phyloP scores from a whole-genome alignment of 495 filamentous ascomycete genomes.

The Podospora pseudocomata region DNA sequence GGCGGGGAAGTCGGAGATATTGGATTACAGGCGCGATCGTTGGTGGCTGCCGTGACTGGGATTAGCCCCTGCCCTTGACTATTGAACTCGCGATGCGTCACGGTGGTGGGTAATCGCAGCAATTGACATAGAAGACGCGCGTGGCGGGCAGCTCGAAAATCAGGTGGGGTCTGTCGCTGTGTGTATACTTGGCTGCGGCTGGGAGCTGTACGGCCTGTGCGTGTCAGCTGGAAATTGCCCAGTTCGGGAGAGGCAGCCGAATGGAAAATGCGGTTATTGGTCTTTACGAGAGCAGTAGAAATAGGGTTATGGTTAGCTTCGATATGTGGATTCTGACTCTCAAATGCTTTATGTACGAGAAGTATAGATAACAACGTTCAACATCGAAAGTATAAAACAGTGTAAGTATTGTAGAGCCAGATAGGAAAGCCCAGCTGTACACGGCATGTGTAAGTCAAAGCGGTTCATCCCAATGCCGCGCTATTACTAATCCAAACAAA shows the following conservation, averaged over 20 bases:
- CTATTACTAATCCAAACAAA: neutral
- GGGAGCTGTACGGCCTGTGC: neutral
- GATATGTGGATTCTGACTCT: too few species aligned
- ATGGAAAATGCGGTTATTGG: too few species aligned
- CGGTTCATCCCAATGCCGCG: neutral
- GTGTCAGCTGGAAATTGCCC: neutral
- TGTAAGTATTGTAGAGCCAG: neutral
- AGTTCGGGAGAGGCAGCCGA: neutral
- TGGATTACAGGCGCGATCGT: neutral
- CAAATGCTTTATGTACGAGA: neutral
- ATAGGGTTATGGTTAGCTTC: too few species aligned
- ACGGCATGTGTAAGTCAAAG: neutral
- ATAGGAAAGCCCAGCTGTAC: neutral
- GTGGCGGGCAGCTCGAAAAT: neutral
- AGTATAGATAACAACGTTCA: neutral
- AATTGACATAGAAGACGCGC: neutral
- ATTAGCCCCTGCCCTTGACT: neutral
- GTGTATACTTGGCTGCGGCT: neutral
- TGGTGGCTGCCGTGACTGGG: neutral
- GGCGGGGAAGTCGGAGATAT: neutral
- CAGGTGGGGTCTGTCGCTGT: neutral
- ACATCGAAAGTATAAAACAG: neutral
- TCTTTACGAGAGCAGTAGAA: too few species aligned
- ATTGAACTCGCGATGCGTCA: neutral
- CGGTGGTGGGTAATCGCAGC: neutral